Evolutionary conservation across 768 basidiomycete species (phyloP), one percentile per base, ranked within the genome.

Genomic region (Boletus pseudo-olivaceus): DNA sequence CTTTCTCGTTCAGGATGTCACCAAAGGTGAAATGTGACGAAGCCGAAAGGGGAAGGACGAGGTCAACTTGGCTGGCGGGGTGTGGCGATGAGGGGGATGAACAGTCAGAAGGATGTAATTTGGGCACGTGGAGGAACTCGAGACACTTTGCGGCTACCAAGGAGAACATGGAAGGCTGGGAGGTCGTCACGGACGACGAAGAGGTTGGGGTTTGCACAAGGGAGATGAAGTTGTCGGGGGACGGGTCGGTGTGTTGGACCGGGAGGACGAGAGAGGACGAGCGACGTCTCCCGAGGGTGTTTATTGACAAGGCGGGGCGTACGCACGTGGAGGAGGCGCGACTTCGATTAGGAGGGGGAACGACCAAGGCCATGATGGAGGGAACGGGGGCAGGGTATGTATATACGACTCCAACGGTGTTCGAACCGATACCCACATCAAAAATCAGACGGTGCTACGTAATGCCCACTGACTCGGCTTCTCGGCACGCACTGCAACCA

Each of bases 311-410:
- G 10, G 78, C 71, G 33, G 82, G 78, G 33, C 80, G 75, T 45
- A 85, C 76, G 58, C 75, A 80, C 26, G 81, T 81, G 41, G 84
- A 86, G 43, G 80, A 84, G 0, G 84, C 82, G 52, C 82, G 81
- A 64, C 73, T 74, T 63, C 81, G 80, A 62, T 70, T 71, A 37
- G 72, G 70, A 50, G 74, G 75, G 42, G 80, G 79, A 55, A 71
- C 69, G 54, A 67, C 57, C 58, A 71, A 43, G 30, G 71, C 59
- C 69, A 72, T 71, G 58, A 50, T 20, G 41, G 20, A 20, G 41
- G 17, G 8, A 1, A 19, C 37, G 34, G 27, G 23, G 41, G 43
- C 9, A 30, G 11, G n/a, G 11, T 30, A 20, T 46, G 54, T 52
- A 57, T 52, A 57, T 49, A 47, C 42, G 45, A 49, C 27, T 46